phyloP scores from a whole-genome alignment of 2,329 filamentous ascomycete genomes.

The Fusarium devonianum region DNA sequence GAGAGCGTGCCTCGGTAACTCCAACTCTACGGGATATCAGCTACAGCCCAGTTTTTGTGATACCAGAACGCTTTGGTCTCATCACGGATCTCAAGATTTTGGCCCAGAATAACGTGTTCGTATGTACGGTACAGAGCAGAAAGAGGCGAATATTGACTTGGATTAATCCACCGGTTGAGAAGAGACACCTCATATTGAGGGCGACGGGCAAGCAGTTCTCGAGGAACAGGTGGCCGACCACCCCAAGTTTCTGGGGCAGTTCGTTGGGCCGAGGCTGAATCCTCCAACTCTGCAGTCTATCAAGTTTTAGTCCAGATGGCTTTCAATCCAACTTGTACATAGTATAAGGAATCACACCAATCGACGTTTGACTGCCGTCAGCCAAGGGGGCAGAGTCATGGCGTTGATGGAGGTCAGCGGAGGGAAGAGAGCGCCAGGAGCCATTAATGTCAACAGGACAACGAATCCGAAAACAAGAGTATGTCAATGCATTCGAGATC shows the following conservation, averaged over 20 bases:
- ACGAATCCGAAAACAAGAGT: background rate
- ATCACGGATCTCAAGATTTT: slow-evolving; percentile 26
- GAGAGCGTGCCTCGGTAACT: slow-evolving; percentile 26
- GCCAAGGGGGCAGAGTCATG: slow-evolving; percentile 14
- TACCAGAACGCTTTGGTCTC: slow-evolving; percentile 32
- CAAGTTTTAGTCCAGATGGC: background rate
- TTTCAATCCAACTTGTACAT: background rate
- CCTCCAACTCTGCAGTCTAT: slow-evolving; percentile 6
- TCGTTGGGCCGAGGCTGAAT: background rate
- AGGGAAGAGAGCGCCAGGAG: background rate
- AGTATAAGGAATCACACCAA: background rate
- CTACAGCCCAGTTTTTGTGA: slow-evolving; percentile 19
- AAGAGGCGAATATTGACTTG: slow-evolving; percentile 7
- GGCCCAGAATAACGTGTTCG: slow-evolving; percentile 25
- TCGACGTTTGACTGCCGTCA: slow-evolving; percentile 7
- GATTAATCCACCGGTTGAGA: slow-evolving; percentile 16
- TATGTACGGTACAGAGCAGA: slow-evolving; percentile 32
- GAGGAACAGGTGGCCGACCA: slow-evolving; percentile 11
- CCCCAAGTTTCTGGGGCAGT: background rate
- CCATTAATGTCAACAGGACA: background rate
- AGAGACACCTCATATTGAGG: slow-evolving; percentile 23
- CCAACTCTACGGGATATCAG: slow-evolving; percentile 27
- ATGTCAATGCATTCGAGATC: background rate
- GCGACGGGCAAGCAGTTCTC: slow-evolving; percentile 15
- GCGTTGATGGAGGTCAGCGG: background rate